phyloP scores from a whole-genome alignment of 495 filamentous ascomycete genomes.

The Hypomontagnella submonticulosa region DNA sequence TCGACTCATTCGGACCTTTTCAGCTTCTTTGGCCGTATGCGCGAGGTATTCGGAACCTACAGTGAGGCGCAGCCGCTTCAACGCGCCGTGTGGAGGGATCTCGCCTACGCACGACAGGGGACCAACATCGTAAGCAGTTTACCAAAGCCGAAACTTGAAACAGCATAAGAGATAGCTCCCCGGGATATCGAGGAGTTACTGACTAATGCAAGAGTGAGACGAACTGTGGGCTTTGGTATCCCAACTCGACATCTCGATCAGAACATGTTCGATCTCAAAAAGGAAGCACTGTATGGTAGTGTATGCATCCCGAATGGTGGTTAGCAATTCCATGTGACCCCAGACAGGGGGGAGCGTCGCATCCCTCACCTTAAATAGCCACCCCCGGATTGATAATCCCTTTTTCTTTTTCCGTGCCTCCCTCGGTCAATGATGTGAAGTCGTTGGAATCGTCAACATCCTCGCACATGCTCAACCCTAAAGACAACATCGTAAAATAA shows the following conservation, averaged over 20 bases:
- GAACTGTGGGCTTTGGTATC: not conserved
- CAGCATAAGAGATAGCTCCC: not conserved
- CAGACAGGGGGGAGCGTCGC: conserved; percentile 5
- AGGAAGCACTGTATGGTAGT: not conserved
- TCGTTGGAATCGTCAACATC: not conserved
- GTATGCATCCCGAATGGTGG: not conserved
- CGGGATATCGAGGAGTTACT: not conserved
- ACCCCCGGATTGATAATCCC: not conserved
- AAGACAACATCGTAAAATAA: not conserved
- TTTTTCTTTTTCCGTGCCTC: not conserved
- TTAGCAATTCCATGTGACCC: conserved; percentile 14
- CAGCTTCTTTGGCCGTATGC: not conserved
- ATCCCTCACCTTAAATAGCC: too few relatives aligned
- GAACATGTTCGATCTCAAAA: not conserved
- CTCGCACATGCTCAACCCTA: not conserved
- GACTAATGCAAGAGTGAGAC: not conserved
- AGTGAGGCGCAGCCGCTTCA: conserved; percentile 10
- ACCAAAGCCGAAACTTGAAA: too few relatives aligned
- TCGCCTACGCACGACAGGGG: not conserved
- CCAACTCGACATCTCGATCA: not conserved
- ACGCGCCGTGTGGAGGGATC: not conserved
- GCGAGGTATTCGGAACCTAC: not conserved
- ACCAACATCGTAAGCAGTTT: too few relatives aligned
- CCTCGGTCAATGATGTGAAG: not conserved
- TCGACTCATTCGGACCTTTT: too few relatives aligned